Conservation (phyloP, 768 basidiomycete genomes). For the Suillus subalutaceus region DNA sequence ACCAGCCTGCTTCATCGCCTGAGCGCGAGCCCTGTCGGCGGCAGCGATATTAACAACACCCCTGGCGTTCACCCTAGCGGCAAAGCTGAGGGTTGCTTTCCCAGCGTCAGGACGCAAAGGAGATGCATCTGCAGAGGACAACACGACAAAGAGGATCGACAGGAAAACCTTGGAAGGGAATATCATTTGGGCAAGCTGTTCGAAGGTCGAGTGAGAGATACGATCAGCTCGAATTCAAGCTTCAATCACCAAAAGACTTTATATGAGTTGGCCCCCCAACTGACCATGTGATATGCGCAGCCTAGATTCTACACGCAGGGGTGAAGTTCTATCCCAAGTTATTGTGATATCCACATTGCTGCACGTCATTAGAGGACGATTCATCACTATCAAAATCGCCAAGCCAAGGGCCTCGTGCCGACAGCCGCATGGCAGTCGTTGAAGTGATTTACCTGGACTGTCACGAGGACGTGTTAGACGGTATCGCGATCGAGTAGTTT, state of each 20-base stretch:
- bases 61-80: constrained; percentile 15
- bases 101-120: constrained; percentile 13
- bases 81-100: constrained; percentile 20
- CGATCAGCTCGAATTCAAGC: constrained; percentile 8
- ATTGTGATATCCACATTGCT: not conserved
- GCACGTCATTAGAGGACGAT: not conserved
- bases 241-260: not conserved
- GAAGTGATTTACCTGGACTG: not conserved
- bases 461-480: not conserved
- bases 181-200: constrained; percentile 24
- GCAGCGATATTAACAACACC: constrained; percentile 18
- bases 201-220: not conserved
- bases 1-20: constrained; percentile 12
- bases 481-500: not conserved
- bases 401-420: not conserved
- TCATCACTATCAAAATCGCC: not conserved
- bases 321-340: not conserved
- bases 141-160: constrained; percentile 16
- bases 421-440: not conserved
- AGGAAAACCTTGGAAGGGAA: constrained; percentile 15
- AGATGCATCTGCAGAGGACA: constrained; percentile 18
- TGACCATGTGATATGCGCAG: constrained; percentile 2
- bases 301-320: not conserved
- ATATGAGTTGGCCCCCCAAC: not conserved
- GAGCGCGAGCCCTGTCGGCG: constrained; percentile 24